These are phyloP conservation scores for Coccomyxa sp. DNA, from an alignment of 139 green algal genomes.

Conservation along the genomic window DNA sequence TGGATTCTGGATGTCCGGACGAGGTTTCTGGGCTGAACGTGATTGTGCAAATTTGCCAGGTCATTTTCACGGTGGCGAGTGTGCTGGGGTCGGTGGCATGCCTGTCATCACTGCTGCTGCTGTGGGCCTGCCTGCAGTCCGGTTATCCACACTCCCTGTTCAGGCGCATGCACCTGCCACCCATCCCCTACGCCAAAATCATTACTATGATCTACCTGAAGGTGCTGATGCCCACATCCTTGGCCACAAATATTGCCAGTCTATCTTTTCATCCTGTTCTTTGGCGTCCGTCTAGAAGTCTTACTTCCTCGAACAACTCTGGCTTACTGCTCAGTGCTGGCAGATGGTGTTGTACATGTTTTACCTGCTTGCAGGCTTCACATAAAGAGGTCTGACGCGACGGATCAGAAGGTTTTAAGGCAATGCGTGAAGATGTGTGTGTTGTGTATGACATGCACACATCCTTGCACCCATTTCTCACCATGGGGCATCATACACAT, in stretches of 20 bases:
- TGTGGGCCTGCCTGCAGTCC: conserved; percentile 63
- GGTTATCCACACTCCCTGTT: conserved; percentile 32
- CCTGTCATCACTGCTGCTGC: conserved; percentile 70
- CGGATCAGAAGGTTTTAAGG: too few relatives aligned
- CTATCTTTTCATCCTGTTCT: background rate
- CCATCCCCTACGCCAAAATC: conserved; percentile 59
- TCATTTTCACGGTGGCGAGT: conserved; percentile 63
- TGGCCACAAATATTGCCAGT: background rate
- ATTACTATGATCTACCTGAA: conserved; percentile 82
- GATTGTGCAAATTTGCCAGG: background rate
- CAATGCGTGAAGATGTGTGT: too few relatives aligned
- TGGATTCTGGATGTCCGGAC: background rate
- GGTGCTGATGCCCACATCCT: conserved; percentile 34
- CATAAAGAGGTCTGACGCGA: too few relatives aligned
- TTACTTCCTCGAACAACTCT: too few relatives aligned
- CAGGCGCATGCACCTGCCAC: conserved; percentile 38
- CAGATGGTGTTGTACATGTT: too few relatives aligned
- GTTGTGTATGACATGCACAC: too few relatives aligned
- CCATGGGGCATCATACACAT: too few relatives aligned
- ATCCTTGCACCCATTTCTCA: too few relatives aligned
- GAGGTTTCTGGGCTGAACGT: background rate
- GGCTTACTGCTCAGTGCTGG: too few relatives aligned
- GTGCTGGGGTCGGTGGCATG: conserved; percentile 68
- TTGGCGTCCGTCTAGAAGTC: too few relatives aligned
- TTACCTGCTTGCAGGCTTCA: too few relatives aligned